phyloP scores from a whole-genome alignment of 306 rosid genomes.

The Pyrus betulifolia region DNA sequence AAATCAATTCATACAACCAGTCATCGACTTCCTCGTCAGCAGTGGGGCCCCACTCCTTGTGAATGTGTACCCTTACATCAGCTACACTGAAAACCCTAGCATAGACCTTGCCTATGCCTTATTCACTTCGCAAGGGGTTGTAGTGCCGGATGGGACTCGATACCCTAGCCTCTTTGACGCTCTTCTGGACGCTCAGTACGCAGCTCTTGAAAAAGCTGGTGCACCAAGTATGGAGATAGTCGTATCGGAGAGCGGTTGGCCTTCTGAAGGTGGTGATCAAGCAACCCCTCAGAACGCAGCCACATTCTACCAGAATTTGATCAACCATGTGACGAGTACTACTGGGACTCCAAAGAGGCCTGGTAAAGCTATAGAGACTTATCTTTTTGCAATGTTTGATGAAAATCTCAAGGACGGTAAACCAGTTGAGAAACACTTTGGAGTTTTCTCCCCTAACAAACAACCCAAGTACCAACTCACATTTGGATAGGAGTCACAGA shows the following conservation, averaged over 20 bases:
- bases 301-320: conserved; percentile 39
- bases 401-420: conserved; percentile 16
- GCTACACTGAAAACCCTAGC: neutral
- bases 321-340: conserved; percentile 17
- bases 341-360: conserved; percentile 44
- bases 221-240: conserved; percentile 30
- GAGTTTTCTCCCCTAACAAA: conserved; percentile 21
- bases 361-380: conserved; percentile 17
- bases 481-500: conserved; percentile 1
- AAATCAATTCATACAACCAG: conserved; percentile 22
- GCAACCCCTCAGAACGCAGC: conserved; percentile 31
- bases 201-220: conserved; percentile 44
- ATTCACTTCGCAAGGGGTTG: conserved; percentile 30
- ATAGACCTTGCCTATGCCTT: conserved; percentile 38
- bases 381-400: conserved; percentile 25
- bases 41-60: conserved; percentile 57
- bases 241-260: conserved; percentile 73
- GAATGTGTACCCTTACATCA: conserved; percentile 52
- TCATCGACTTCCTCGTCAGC: conserved; percentile 21
- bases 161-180: conserved; percentile 42
- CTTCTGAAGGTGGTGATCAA: conserved; percentile 32
- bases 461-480: conserved; percentile 15
- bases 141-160: conserved; percentile 12
- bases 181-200: conserved; percentile 37
- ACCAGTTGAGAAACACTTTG: conserved; percentile 20